Evolutionary conservation across 2,329 filamentous ascomycete species (phyloP), one percentile per base, ranked within the genome.

Genomic region (Aplosporella prunicola): DNA sequence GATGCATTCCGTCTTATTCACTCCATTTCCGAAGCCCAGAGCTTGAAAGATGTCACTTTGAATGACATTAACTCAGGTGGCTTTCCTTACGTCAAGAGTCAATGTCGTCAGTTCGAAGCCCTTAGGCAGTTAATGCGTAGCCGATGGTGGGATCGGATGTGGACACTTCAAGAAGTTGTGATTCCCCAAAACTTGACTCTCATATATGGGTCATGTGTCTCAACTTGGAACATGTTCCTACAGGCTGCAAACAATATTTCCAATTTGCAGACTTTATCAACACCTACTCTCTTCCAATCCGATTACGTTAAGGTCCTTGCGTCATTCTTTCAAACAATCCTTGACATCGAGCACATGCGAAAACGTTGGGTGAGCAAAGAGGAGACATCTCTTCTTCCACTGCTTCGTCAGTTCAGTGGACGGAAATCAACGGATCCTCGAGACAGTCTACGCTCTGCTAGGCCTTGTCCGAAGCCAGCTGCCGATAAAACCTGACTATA

Each of bases 91-190:
- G 20, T 16, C 20, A 26, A 25, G n/a, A 10, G 15, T 39, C 35
- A 38, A 20, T 35, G 20, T 18, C 5, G 9, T 14, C 20, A 45
- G 4, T 41, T 45, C 9, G 43, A 47, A 32, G 5, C 28, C 6
- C 14, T 45, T 16, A 35, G 45, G 27, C 38, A n/a, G 14, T 27
- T 49, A 10, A 49, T 44, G 15, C 44, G 44, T 7, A 15, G 26
- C 10, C 41, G 40, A 2, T 44, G 43, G 43, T 49, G 47, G 45
- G 29, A 36, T 30, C 39, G 43, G 4, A 49, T 49, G 2, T 51
- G 48, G 44, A 43, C 45, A 0, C 20, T 48, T 9, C 47, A 51
- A 35, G 46, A 49, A 15, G 29, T 45, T 5, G 32, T 33, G 5
- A n/a, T 47, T 5, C 39, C 47, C 8, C 29, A 29, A 9, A 10